A percentile compares a stretch with the other conserved stretches of the same genome.
These are phyloP conservation scores for Eucalyptus paniculata DNA, from an alignment of 345 rosid genomes.

Conservation along the genomic window DNA sequence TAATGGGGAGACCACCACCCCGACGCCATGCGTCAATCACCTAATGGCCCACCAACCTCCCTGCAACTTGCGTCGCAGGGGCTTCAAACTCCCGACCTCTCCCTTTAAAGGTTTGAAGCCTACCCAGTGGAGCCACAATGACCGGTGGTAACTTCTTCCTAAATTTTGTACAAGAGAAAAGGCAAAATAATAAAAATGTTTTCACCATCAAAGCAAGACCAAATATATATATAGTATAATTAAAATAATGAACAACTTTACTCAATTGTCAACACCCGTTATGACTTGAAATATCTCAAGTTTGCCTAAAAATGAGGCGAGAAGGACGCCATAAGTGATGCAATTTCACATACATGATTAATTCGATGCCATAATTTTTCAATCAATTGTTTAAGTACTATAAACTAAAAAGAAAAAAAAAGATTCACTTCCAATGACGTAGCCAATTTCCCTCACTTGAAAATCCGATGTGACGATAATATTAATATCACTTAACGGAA, in stretches of 20 bases:
- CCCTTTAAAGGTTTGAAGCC: too few species aligned
- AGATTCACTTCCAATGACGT: fast-evolving
- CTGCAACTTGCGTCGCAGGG: too few species aligned
- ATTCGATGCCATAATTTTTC: neutral
- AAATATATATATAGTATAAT: neutral
- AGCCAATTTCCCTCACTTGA: neutral
- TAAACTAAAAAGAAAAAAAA: neutral
- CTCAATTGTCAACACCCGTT: neutral
- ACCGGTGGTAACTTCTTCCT: neutral
- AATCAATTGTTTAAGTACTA: fast-evolving
- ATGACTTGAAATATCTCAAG: neutral
- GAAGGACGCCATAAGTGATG: neutral
- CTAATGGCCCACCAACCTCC: too few species aligned
- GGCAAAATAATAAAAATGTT: neutral
- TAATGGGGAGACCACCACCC: too few species aligned
- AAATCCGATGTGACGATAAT: fast-evolving
- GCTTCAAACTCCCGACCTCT: too few species aligned
- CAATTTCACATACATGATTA: neutral
- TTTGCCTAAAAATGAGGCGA: neutral
- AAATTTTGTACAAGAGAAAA: neutral
- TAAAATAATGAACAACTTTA: neutral
- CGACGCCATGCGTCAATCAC: too few species aligned
- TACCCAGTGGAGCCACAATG: too few species aligned
- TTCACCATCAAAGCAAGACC: neutral
- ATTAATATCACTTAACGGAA: too few species aligned